Conservation (phyloP, 2,329 filamentous ascomycete species). For the Fusarium chlamydosporum region DNA sequence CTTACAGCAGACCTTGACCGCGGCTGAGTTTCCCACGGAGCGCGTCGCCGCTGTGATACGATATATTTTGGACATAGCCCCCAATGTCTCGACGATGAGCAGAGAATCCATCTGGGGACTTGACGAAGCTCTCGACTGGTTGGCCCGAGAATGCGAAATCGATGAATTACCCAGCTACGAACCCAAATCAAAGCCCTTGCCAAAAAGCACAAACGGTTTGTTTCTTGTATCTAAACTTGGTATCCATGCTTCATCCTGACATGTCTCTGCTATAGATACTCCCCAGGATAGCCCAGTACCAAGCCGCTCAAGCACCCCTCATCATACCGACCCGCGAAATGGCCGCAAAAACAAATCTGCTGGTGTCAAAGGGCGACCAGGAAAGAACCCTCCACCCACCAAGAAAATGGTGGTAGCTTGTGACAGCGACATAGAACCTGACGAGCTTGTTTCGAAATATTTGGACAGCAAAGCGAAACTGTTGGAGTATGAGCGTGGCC, state of each 20-base stretch:
- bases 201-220: slow-evolving; percentile 57
- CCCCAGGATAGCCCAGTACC: slow-evolving; percentile 64
- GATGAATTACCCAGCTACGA: slow-evolving; percentile 82
- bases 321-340: slow-evolving; percentile 51
- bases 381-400: slow-evolving; percentile 50
- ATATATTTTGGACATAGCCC: slow-evolving; percentile 76
- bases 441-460: slow-evolving; percentile 81
- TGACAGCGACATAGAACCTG: slow-evolving; percentile 80
- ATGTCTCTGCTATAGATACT: slow-evolving; percentile 56
- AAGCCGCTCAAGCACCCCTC: slow-evolving; percentile 66
- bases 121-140: slow-evolving; percentile 89
- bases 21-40: slow-evolving; percentile 75
- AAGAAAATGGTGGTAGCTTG: slow-evolving; percentile 66
- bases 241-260: slow-evolving; percentile 32
- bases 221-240: neutral
- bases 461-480: slow-evolving; percentile 78
- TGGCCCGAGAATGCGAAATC: slow-evolving; percentile 80
- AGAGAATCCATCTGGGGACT: slow-evolving; percentile 86
- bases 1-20: slow-evolving; percentile 78
- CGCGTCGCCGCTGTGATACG: slow-evolving; percentile 75
- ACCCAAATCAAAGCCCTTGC: slow-evolving; percentile 52
- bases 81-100: slow-evolving; percentile 68
- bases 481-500: slow-evolving; percentile 70
- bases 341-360: slow-evolving; percentile 56
- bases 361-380: slow-evolving; percentile 43